Base-by-base conservation (phyloP, 768 basidiomycete species). In the Russula sp. region DNA sequence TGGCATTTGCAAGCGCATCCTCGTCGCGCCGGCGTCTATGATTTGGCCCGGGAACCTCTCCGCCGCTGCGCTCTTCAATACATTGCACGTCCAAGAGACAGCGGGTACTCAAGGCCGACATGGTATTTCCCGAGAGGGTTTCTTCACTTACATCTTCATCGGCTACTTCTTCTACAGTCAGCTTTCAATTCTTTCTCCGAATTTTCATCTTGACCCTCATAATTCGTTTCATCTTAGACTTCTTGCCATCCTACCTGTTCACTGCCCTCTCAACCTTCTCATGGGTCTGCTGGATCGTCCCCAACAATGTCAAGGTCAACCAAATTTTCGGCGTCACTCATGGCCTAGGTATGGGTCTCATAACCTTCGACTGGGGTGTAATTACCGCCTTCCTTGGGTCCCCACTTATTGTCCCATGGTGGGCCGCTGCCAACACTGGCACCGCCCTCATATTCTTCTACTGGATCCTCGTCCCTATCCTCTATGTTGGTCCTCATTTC, bases 331-430 rank as follows among this genome's bases (percentile, higher is more conserved):
- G 90, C 37, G 84, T 84, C 62, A 67, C 69, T n/a, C 60, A 59
- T 35, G 70, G 70, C 20, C 55, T 73, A 16, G 69, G 72, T 16
- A 89, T 91, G n/a, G 86, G 86, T 66, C 70, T 89, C 64, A 72
- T 91, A 69, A 89, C 88, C 37, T 90, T 93, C 71, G 90, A 92
- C 68, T 93, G 90, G 91, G 77, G 85, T 3, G 85, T 88, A 71
- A 83, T 87, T 63, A 82, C 14, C 57, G n/a, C n/a, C n/a, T n/a
- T 84, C 8, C 88, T 85, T 57, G 82, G 82, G 18, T 84, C 83
- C 22, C 90, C 90, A 0, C 82, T 92, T 51, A 84, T 86, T 4
- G 84, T 87, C 10, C 90, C 90, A 2, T 92, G 88, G 88, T 90
- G 88, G 27, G 27, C 27, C 27, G 27, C 27, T 27, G 27, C 27